A percentile compares a stretch with the other conserved stretches of the same genome.
Evolutionary conservation across 805 yeast species (phyloP).

Genomic region (Pichia eremophila): DNA sequence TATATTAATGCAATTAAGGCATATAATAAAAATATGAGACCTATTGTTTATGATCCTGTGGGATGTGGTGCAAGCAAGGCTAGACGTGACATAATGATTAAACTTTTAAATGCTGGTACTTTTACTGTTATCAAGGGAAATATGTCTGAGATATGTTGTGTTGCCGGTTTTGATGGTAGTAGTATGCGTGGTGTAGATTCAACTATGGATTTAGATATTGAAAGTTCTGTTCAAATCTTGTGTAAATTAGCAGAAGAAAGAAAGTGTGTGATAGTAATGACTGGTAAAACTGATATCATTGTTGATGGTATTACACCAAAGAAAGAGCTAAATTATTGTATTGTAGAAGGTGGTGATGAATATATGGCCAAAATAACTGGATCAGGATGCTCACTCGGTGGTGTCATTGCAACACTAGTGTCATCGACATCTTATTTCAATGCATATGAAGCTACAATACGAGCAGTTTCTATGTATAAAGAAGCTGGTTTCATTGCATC

Average conservation of each 20-base stretch:
- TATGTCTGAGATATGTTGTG: constrained; percentile 62
- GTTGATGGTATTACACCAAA: constrained; percentile 33
- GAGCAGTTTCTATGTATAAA: constrained; percentile 52
- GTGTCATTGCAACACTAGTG: constrained; percentile 51
- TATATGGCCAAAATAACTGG: constrained; percentile 69
- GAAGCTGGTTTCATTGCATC: constrained; percentile 52
- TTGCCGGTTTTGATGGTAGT: constrained; percentile 38
- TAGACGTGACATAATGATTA: constrained; percentile 39
- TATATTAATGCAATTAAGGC: constrained; percentile 43
- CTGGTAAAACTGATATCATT: constrained; percentile 51
- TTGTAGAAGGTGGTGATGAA: constrained; percentile 47
- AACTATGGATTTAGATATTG: constrained; percentile 10
- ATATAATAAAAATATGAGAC: constrained; percentile 48
- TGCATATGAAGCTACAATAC: constrained; percentile 37
- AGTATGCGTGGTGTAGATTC: constrained; percentile 71
- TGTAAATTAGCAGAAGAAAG: constrained; percentile 39
- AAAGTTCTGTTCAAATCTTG: constrained; percentile 33
- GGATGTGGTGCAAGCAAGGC: constrained; percentile 75
- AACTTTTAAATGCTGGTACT: constrained; percentile 47
- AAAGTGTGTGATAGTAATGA: constrained; percentile 56
- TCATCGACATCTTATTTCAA: constrained; percentile 33
- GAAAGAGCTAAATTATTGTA: constrained; percentile 4
- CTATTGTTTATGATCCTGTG: constrained; percentile 84
- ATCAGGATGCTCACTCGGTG: constrained; percentile 75
- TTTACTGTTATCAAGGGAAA: constrained; percentile 75